Conservation (phyloP, 257 asterid genomes). For the Solanum dulcamara region DNA sequence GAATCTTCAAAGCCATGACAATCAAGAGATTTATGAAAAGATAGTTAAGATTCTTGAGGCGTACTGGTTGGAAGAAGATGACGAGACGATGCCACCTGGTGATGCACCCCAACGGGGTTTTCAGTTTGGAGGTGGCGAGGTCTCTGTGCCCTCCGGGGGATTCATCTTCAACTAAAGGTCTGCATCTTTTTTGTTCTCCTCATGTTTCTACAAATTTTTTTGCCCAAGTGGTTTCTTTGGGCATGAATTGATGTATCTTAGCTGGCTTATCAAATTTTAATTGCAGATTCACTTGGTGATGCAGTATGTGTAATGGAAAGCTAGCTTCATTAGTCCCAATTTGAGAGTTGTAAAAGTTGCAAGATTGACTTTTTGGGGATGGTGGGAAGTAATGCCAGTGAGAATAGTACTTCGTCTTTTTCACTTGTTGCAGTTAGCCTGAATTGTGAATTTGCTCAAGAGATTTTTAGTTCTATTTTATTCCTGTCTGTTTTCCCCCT, state of each 20-base stretch:
- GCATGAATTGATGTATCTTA: not conserved
- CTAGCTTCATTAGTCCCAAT: not conserved
- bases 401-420: not conserved
- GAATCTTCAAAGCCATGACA: slow-evolving; percentile 70
- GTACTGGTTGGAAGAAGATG: slow-evolving; percentile 1
- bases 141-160: slow-evolving; percentile 45
- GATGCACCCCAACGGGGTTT: slow-evolving; percentile 40
- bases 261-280: not conserved
- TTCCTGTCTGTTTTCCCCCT: not conserved
- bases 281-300: not conserved
- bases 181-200: not conserved
- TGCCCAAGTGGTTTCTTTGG: not conserved
- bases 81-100: slow-evolving; percentile 42
- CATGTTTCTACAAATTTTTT: not conserved
- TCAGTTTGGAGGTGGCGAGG: slow-evolving; percentile 48
- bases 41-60: slow-evolving; percentile 1
- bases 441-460: not conserved
- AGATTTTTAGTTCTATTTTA: not conserved
- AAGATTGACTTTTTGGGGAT: not conserved
- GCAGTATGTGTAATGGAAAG: not conserved
- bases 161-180: slow-evolving; percentile 43
- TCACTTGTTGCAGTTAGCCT: not conserved
- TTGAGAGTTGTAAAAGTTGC: not conserved
- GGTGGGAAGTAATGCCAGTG: not conserved
- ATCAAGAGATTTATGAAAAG: slow-evolving; percentile 42